Conservation (phyloP, 768 basidiomycete genomes). For the Lepiota venenata region DNA sequence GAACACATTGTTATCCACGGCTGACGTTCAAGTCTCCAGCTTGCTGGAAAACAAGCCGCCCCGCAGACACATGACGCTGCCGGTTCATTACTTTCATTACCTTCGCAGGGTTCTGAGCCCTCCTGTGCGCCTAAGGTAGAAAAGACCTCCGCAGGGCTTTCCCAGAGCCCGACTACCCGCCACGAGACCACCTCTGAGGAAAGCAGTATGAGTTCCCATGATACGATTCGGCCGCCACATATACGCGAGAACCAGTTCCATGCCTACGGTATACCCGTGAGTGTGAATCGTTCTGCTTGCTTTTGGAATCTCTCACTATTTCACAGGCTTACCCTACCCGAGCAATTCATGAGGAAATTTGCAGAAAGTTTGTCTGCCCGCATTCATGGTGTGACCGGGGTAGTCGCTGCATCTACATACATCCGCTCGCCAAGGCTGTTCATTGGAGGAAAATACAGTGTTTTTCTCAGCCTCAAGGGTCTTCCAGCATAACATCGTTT, state of each 20-base stretch:
- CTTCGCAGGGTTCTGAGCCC: no score
- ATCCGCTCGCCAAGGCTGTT: slow-evolving; percentile 21
- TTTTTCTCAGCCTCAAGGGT: not conserved
- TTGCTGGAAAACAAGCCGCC: no score
- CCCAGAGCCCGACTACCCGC: no score
- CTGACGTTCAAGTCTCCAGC: no score
- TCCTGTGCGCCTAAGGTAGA: no score
- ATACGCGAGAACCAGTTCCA: slow-evolving; percentile 43
- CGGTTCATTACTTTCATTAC: no score
- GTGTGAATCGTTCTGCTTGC: not conserved
- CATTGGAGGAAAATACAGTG: slow-evolving; percentile 14
- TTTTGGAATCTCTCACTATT: not conserved
- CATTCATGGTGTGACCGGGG: slow-evolving; percentile 18
- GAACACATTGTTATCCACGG: no score
- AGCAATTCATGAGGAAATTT: slow-evolving; percentile 25
- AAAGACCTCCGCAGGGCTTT: no score
- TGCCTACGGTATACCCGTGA: slow-evolving; percentile 22
- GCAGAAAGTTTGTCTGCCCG: slow-evolving; percentile 24
- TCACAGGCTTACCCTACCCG: slow-evolving; percentile 27
- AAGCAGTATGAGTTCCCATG: not conserved
- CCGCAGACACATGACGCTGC: no score
- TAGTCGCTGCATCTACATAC: slow-evolving; percentile 24
- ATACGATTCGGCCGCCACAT: not conserved
- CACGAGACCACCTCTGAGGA: not conserved
- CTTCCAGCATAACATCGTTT: not conserved